Evolutionary conservation across 169 alveolate species (phyloP), one percentile per base, ranked within the genome.

Genomic region (Plasmodium gonderi): DNA sequence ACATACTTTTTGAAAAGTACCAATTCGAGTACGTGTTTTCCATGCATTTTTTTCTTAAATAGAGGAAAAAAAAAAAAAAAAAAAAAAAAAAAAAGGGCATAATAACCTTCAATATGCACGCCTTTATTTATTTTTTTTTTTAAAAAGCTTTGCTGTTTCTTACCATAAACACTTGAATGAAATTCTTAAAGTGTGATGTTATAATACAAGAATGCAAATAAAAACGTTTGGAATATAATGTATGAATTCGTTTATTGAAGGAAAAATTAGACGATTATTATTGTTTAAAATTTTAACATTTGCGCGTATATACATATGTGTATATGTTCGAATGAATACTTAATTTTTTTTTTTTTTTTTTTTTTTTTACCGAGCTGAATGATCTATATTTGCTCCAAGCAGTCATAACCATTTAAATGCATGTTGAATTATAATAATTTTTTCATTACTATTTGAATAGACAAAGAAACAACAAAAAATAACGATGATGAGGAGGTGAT

Each of bases 401-500:
- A n/a, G n/a, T n/a, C n/a, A n/a, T n/a, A n/a, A n/a, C n/a, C n/a
- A n/a, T n/a, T n/a, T n/a, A n/a, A n/a, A n/a, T n/a, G n/a, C n/a
- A n/a, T n/a, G n/a, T n/a, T n/a, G n/a, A n/a, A n/a, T n/a, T n/a
- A n/a, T 20, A 5, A 12, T 6, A 60, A 23, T 9, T 80, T 64
- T 40, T 26, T 31, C 36, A n/a, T 9, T 72, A 3, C 64, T 6
- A 17, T 7, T 45, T 20, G 64, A 78, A 9, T 60, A 26, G 47
- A 79, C 40, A 40, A 79, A 83, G 92, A 83, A 68, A 38, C 38
- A 5, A 82, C 40, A 4, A 64, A 20, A 14, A 80, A 68, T 11
- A 65, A 80, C 12, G 44, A 80, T 4, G 79, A 80, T 38, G 67
- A 80, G n/a, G 64, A 79, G 29, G 45, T 40, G 69, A 38, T n/a